Percentiles rank a stretch among this genome's conserved stretches.
These are phyloP conservation scores for Gossypium lobatum DNA, from an alignment of 441 rosid genomes.

Conservation along the genomic window DNA sequence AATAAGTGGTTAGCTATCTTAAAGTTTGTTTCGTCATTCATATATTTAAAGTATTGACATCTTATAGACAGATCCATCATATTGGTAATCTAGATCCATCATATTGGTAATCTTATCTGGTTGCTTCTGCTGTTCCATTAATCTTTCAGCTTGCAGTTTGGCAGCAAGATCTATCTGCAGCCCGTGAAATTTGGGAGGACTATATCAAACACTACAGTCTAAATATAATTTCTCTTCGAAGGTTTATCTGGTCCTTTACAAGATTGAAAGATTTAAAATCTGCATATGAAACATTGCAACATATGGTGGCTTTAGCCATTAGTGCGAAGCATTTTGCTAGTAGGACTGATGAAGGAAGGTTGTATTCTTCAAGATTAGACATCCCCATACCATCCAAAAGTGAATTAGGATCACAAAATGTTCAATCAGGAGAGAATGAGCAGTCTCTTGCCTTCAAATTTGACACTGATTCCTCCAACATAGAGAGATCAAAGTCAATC, in stretches of 20 bases:
- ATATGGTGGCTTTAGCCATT: slow-evolving; percentile 55
- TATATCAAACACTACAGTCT: slow-evolving; percentile 54
- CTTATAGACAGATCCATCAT: slow-evolving; percentile 7
- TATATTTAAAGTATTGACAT: neutral
- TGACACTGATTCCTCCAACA: slow-evolving; percentile 19
- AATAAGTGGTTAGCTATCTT: slow-evolving; percentile 7
- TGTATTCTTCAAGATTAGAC: slow-evolving; percentile 45
- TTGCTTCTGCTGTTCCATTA: slow-evolving; percentile 15
- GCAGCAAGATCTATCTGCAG: slow-evolving; percentile 48
- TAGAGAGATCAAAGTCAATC: slow-evolving; percentile 19
- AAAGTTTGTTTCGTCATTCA: neutral
- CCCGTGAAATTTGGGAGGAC: slow-evolving; percentile 57
- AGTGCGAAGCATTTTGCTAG: slow-evolving; percentile 29
- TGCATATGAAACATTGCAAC: slow-evolving; percentile 63
- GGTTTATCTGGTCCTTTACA: slow-evolving; percentile 59
- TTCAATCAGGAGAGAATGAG: slow-evolving; percentile 27
- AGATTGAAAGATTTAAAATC: slow-evolving; percentile 65
- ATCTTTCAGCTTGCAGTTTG: slow-evolving; percentile 65
- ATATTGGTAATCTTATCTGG: slow-evolving; percentile 1
- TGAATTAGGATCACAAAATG: slow-evolving; percentile 32
- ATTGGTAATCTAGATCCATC: slow-evolving; percentile 14
- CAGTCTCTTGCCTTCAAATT: slow-evolving; percentile 19
- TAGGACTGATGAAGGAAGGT: slow-evolving; percentile 22
- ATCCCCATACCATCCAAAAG: slow-evolving; percentile 56
- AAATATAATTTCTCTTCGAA: slow-evolving; percentile 37